Base-by-base conservation (phyloP, 257 asterid species). In the Euphrasia confusa region DNA sequence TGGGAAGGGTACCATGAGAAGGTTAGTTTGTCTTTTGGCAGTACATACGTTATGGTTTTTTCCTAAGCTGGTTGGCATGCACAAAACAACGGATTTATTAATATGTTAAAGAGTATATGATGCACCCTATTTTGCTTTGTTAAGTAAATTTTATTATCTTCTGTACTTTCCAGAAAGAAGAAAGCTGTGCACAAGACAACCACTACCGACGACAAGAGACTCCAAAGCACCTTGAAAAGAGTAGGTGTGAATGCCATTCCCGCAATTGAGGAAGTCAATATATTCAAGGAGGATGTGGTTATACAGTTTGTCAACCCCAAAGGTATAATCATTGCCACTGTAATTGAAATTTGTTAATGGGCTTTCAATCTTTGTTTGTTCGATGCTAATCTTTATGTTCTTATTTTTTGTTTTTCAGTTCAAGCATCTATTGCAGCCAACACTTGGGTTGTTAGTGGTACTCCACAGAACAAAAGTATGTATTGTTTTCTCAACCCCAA, bases 391-490 rank as follows among this genome's bases (percentile, higher is more conserved):
- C 1, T 61, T 63, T 53, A 21, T 13, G 15, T 62, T 54, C 60
- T 5, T 2, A 24, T 56, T 14, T 39, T 17, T 54, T 58, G 47
- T 42, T 64, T 30, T 66, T 52, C 84, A 84, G 93, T 84, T 75
- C 87, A 82, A 80, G 93, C 93, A 49, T 82, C 89, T 14, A 76
- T 84, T 26, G 89, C 85, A 49, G 89, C 89, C 77, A 82, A 84
- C 80, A 84, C 93, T 37, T 84, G 93, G 87, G 89, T 82, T 67
- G 89, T 82, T 54, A 80, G 89, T 72, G 93, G 93, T 32, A 65
- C 93, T 66, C 89, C 93, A 66, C 89, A 82, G 78, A 84, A 80
- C 74, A 84, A 84, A 78, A 82, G 93, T 84, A 84, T 11, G 87
- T 70, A 54, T 74, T 6, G 7, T 27, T 60, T 45, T 39, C 65